Evolutionary conservation across 192 early-diverging fungal species (phyloP).

Genomic region (Umbelopsis sp.): DNA sequence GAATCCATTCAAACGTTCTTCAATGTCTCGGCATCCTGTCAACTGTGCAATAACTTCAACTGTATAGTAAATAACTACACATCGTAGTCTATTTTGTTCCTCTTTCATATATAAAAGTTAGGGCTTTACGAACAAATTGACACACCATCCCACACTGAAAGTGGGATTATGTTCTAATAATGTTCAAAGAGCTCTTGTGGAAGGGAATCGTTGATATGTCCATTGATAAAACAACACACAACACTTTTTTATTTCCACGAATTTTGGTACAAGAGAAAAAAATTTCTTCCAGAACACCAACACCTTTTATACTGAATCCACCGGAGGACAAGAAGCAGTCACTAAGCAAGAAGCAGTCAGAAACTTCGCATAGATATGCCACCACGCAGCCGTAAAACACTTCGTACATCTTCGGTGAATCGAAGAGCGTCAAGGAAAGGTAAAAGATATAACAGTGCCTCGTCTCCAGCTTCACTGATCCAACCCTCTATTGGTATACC

Average conservation of each 20-base stretch:
- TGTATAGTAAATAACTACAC: too few relatives aligned
- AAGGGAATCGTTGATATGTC: slow-evolving; percentile 19
- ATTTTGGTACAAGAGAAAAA: slow-evolving; percentile 20
- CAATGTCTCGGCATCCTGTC: too few relatives aligned
- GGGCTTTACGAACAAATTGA: slow-evolving; percentile 6
- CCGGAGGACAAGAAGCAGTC: background rate
- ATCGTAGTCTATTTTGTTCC: background rate
- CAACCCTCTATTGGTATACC: slow-evolving; percentile 89
- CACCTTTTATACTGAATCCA: too few relatives aligned
- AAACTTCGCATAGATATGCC: slow-evolving; percentile 15
- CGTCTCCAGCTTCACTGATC: slow-evolving; percentile 78
- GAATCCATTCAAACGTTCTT: too few relatives aligned
- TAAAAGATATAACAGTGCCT: slow-evolving; percentile 81
- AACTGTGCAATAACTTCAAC: too few relatives aligned
- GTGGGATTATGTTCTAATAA: slow-evolving; percentile 16
- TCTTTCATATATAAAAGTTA: background rate
- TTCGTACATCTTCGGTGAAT: slow-evolving; percentile 84
- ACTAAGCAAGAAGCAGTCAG: background rate
- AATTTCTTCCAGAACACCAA: background rate
- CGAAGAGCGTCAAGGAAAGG: slow-evolving; percentile 88
- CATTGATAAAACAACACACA: slow-evolving; percentile 11
- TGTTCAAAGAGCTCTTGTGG: slow-evolving; percentile 7
- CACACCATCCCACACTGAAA: slow-evolving; percentile 4
- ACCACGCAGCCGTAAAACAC: slow-evolving; percentile 59
- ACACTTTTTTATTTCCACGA: slow-evolving; percentile 17